Evolutionary conservation across 495 filamentous ascomycete species (phyloP).

Genomic region (Penicilliopsis zonata): DNA sequence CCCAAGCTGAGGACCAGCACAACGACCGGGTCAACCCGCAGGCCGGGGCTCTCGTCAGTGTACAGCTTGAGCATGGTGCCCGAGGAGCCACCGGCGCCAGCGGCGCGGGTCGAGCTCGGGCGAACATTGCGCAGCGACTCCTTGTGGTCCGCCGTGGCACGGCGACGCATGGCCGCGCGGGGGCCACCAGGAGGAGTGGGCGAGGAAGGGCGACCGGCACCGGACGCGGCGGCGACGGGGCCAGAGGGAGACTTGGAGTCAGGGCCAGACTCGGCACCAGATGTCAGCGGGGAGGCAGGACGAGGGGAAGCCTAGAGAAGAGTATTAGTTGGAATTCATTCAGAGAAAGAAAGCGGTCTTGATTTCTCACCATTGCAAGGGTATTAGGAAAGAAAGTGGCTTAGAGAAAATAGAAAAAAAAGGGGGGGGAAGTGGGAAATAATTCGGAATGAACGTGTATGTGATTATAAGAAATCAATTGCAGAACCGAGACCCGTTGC

Average conservation of each 20-base stretch:
- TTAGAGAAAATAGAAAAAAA: conserved; percentile 1
- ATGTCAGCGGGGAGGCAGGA: conserved; percentile 36
- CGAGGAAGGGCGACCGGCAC: conserved; percentile 65
- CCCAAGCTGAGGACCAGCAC: conserved; percentile 88
- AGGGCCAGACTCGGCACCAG: conserved; percentile 36
- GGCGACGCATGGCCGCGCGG: conserved; percentile 83
- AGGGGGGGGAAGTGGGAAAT: conserved; percentile 3
- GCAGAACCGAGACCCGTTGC: too few relatives aligned
- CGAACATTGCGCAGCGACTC: conserved; percentile 85
- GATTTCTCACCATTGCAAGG: conserved; percentile 2
- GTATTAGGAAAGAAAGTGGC: neutral
- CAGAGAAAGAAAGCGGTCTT: neutral
- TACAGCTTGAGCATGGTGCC: conserved; percentile 99
- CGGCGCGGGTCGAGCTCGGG: conserved; percentile 81
- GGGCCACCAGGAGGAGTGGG: conserved; percentile 89
- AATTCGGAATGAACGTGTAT: conserved; percentile 4
- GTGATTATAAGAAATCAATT: too few relatives aligned
- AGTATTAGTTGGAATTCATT: neutral
- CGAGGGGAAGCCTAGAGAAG: conserved; percentile 29
- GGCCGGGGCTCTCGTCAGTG: conserved; percentile 91
- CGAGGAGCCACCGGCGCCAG: conserved; percentile 89
- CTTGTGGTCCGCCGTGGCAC: conserved; percentile 90
- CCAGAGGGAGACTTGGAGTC: conserved; percentile 54
- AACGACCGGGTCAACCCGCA: conserved; percentile 95
- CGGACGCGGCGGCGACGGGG: conserved; percentile 47